Evolutionary conservation across 2,329 filamentous ascomycete species (phyloP).

Genomic region (Ceratocystis lukuohia): DNA sequence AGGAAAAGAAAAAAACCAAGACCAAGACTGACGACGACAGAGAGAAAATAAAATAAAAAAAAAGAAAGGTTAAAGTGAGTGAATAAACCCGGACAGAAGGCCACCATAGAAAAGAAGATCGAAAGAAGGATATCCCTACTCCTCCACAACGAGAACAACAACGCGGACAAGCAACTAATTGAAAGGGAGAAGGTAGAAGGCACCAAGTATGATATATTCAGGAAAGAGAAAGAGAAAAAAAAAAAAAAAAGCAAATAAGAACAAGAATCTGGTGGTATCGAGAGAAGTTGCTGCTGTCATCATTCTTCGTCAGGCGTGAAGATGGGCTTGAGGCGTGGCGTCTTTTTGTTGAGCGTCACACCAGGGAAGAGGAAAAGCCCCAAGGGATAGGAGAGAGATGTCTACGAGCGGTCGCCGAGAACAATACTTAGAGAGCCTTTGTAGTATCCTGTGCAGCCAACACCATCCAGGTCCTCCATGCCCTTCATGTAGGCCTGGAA

Average conservation of each 20-base stretch:
- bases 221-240: constrained; percentile 9
- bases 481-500: constrained; percentile 30
- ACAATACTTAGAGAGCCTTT: constrained; percentile 25
- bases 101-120: background rate
- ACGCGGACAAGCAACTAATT: too few relatives aligned
- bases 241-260: constrained; percentile 12
- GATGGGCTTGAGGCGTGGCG: background rate
- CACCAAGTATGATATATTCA: constrained; percentile 18
- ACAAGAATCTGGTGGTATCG: constrained; percentile 18
- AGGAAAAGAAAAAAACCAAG: background rate
- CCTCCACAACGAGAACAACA: too few relatives aligned
- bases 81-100: background rate
- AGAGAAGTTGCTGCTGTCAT: constrained; percentile 7
- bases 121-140: background rate
- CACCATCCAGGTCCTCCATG: constrained; percentile 29
- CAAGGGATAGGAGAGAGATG: background rate
- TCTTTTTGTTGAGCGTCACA: background rate
- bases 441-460: constrained; percentile 30
- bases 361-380: background rate
- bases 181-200: background rate
- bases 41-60: background rate
- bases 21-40: background rate
- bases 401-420: constrained; percentile 25
- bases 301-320: background rate
- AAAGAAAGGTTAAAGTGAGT: background rate